Evolutionary conservation across 495 filamentous ascomycete genomes (phyloP).

Genomic region (Penicillium roqueforti): DNA sequence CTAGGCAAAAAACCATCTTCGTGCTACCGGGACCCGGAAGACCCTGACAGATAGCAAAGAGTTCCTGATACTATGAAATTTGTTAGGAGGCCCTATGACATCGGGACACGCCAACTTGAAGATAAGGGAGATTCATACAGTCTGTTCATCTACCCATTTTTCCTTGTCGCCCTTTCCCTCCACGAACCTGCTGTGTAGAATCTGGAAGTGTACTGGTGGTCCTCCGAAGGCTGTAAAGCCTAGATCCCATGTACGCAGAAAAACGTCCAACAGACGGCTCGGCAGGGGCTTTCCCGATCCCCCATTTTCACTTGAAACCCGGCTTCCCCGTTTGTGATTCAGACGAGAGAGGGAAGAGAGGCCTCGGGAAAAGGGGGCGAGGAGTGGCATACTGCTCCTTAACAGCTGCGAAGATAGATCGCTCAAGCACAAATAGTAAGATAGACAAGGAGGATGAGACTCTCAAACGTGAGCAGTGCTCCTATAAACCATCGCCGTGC

Average conservation of each 20-base stretch:
- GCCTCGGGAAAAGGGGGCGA: background rate
- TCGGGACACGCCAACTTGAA: background rate
- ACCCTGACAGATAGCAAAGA: background rate
- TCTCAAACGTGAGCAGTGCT: background rate
- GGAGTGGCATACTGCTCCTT: background rate
- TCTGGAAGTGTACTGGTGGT: constrained; percentile 68
- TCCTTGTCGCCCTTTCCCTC: constrained; percentile 41
- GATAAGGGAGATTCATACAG: constrained; percentile 34
- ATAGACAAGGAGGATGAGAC: background rate
- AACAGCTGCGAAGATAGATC: background rate
- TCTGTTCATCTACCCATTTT: constrained; percentile 73
- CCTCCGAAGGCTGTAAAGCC: constrained; percentile 71
- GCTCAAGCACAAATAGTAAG: background rate
- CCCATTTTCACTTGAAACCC: background rate
- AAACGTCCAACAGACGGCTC: constrained; percentile 24
- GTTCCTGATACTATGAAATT: background rate
- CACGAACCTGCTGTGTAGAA: constrained; percentile 63
- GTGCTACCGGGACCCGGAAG: background rate
- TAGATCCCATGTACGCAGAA: constrained; percentile 58
- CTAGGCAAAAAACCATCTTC: background rate
- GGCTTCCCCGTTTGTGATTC: background rate
- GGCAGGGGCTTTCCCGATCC: background rate
- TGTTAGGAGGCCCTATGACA: background rate
- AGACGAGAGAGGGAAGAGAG: background rate
- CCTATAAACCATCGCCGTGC: too few species aligned